Percentiles rank a stretch among this genome's conserved stretches.
phyloP scores from a whole-genome alignment of 2,329 filamentous ascomycete species.

The Dactylonectria macrodidyma region DNA sequence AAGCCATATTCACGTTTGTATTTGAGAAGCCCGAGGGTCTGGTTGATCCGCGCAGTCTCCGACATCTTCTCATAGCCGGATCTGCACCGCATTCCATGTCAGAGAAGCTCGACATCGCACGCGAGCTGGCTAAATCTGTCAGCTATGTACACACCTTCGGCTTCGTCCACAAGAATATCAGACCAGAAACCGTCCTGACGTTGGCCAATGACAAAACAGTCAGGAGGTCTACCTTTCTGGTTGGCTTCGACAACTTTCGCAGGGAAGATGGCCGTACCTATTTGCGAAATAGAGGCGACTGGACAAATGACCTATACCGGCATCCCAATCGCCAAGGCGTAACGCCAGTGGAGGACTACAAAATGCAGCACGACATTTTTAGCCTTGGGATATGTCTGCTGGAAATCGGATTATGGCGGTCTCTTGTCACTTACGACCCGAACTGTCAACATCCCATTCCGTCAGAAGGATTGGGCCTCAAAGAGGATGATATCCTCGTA shows the following conservation, averaged over 20 bases:
- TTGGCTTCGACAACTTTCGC: conserved; percentile 39
- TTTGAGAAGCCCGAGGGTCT: neutral
- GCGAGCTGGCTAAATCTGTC: conserved; percentile 37
- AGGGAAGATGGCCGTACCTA: conserved; percentile 7
- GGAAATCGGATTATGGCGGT: conserved; percentile 65
- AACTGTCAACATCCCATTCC: neutral
- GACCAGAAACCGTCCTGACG: conserved; percentile 58
- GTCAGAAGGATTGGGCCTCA: neutral
- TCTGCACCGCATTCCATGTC: neutral
- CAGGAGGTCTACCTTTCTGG: neutral
- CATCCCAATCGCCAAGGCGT: conserved; percentile 64
- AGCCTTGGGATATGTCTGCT: conserved; percentile 68
- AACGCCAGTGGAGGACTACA: conserved; percentile 55
- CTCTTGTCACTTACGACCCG: conserved; percentile 45
- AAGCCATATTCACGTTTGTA: neutral
- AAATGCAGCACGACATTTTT: conserved; percentile 71
- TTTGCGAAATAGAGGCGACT: conserved; percentile 43
- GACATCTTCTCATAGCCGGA: neutral
- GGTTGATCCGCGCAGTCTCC: neutral
- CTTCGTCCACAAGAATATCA: conserved; percentile 64
- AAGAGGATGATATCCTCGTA: neutral
- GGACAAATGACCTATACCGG: conserved; percentile 62
- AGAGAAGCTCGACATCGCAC: neutral
- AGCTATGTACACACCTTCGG: conserved; percentile 60
- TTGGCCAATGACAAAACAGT: conserved; percentile 38